These are phyloP conservation scores for Pythium vanterpoolii DNA, from an alignment of 352 stramenopile genomes.

Conservation along the genomic window DNA sequence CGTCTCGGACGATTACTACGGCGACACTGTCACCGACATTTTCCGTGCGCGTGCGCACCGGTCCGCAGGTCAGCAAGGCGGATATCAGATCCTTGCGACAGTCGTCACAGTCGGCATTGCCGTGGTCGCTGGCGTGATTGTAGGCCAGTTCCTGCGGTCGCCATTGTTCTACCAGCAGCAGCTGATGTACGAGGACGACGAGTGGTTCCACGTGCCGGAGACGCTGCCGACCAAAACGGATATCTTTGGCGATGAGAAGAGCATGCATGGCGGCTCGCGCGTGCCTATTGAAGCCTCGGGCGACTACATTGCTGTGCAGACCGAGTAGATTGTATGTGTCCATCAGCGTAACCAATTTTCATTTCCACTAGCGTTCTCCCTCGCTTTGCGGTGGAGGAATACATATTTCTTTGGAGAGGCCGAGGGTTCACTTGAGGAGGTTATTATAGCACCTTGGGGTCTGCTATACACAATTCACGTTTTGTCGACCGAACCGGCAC, in stretches of 20 bases:
- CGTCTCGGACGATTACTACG: constrained; percentile 51
- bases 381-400: no score
- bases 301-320: constrained; percentile 19
- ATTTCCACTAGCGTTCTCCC: no score
- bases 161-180: constrained; percentile 53
- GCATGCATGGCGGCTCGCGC: constrained; percentile 5
- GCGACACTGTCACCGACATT: constrained; percentile 36
- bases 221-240: background rate
- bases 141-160: constrained; percentile 42
- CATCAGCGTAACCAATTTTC: background rate
- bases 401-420: no score
- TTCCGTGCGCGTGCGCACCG: constrained; percentile 47
- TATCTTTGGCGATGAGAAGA: background rate
- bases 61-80: constrained; percentile 37
- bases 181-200: constrained; percentile 58
- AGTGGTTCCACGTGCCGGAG: constrained; percentile 63
- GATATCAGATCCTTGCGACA: constrained; percentile 60
- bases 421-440: no score
- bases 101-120: constrained; percentile 42
- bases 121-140: constrained; percentile 26
- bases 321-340: constrained; percentile 2
- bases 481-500: no score
- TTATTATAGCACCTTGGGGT: no score
- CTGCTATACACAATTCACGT: no score
- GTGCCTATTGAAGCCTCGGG: background rate